Base-by-base conservation (phyloP, 148 eudicot genomes). In the Diospyros kaki region DNA sequence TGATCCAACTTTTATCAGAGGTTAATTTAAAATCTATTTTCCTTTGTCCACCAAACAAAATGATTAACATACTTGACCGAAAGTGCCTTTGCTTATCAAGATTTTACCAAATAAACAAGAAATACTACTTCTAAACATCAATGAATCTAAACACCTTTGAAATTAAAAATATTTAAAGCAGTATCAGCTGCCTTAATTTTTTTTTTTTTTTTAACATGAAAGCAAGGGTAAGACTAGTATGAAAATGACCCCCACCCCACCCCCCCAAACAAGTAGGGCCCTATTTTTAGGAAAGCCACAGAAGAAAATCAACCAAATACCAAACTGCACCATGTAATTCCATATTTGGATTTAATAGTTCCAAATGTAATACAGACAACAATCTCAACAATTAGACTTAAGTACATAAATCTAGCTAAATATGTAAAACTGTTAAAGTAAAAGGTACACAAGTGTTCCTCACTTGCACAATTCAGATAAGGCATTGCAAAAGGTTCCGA, bases 61-160 rank as follows among this genome's bases (percentile, higher is more conserved):
- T 38, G 44, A 62, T 9, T 38, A 38, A 40, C 43, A 38, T 4
- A 5, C 3, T 39, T 11, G 73, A 15, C 28, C 28, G 28, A 28
- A 28, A 28, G 28, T 28, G 28, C 28, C 28, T 28, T 28, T 28
- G 28, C 28, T 28, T 28, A 28, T 28, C 28, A 28, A 28, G 28
- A 28, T 28, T 28, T 28, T 28, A 28, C 28, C 73, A 39, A 69
- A 69, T 13, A 13, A 1, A 6, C 38, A 40, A 39, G 13, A 8
- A 11, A 50, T 52, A 69, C 40, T 69, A 53, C 40, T 18, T 69
- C 28, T 5, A 48, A 48, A 39, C 68, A 67, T 67, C 54, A 67
- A 46, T 48, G 40, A 67, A 67, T 17, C 54, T 42, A 68, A 3
- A 68, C 40, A 68, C 6, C 5, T 6, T 51, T 3, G 4, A 5